Evolutionary conservation across 2,329 filamentous ascomycete genomes (phyloP), one percentile per base, ranked within the genome.

Genomic region (Fusarium udum): DNA sequence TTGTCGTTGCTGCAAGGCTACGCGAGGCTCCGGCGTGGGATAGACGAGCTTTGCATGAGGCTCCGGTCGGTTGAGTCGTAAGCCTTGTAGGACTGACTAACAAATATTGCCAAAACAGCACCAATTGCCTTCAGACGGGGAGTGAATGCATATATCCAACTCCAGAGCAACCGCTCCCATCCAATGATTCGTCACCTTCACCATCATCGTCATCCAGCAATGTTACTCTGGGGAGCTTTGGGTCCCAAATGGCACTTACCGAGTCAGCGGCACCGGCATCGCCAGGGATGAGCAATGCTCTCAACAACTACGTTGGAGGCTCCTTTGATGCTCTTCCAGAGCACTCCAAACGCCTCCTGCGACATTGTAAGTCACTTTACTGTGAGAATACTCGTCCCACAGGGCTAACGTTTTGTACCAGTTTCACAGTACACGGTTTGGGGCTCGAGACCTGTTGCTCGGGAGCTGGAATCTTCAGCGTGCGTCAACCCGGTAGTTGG

Each of bases 101-200:
- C 72, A 24, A 58, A 68, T 45, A 61, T 72, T 74, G 71, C 68
- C 68, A 71, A 78, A 37, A 61, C 67, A 85, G 84, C 71, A 85
- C 83, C 66, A 84, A 83, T 68, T 86, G 84, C 72, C 82, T 85
- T 71, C 83, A 84, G 61, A 83, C 81, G 63, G 84, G 84, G 66
- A 83, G 80, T 76, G 83, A 83, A 71, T 85, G 84, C 78, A 80
- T 80, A 51, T 82, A 82, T 69, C 78, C 78, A n/a, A 69, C 73
- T 57, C 68, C 77, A 55, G 76, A 78, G 39, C 76, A 78, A 48
- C 45, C 69, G 26, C 39, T 78, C 26, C 69, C 72, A n/a, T 77
- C 76, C 64, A 78, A 71, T 77, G 75, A 79, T 61, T 67, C 64
- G 28, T 71, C 61, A 37, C 61, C 74, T 53, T 73, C 73, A 13